Base-by-base conservation (phyloP, 2,329 filamentous ascomycete genomes). In the Gnomoniopsis smithogilvyi region DNA sequence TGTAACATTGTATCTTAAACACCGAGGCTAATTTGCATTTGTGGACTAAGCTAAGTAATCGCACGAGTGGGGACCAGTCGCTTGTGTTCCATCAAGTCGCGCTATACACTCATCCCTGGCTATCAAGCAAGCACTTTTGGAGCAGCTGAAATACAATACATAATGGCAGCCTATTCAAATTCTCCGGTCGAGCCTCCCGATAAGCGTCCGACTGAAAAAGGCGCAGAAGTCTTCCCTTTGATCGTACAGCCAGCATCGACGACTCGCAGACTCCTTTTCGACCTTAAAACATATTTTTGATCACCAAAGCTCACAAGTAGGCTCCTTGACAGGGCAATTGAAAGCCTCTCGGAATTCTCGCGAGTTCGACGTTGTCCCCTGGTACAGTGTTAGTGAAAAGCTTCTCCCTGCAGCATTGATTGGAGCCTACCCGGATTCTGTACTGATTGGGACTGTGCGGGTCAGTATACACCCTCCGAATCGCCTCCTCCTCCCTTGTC, bases 241-340 rank as follows among this genome's bases (percentile, higher is more conserved):
- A 30, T 30, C 26, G 8, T 30, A 30, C 26, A 30, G 26, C 26
- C 26, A 30, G 26, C 26, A 30, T 30, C 26, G 26, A 4, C 26
- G 26, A 4, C 26, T 30, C 4, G 26, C 36, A 14, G 12, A 41
- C 15, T 41, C 17, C 17, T 41, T 41, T 41, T 41, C 15, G 2
- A 36, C 34, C 34, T 14, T 41, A 11, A 4, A 41, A 8, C 36
- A 41, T n/a, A 15, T 12, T 33, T 15, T 26, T 19, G 6, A 26
- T 59, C 62, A 91, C 87, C 88, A 91, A 59, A 91, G 73, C 72
- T 90, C 83, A 69, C 88, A 91, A 34, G 80, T 82, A 0, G 87
- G 87, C 68, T 89, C 79, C 74, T 85, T 88, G 2, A 74, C 75
- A 17, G 82, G 78, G 67, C 88, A 92, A 50, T 82, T 75, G 70